Percentiles rank a stretch among this genome's conserved stretches.
Evolutionary conservation across 805 yeast genomes (phyloP).

Genomic region (Ogataea pilisensis): DNA sequence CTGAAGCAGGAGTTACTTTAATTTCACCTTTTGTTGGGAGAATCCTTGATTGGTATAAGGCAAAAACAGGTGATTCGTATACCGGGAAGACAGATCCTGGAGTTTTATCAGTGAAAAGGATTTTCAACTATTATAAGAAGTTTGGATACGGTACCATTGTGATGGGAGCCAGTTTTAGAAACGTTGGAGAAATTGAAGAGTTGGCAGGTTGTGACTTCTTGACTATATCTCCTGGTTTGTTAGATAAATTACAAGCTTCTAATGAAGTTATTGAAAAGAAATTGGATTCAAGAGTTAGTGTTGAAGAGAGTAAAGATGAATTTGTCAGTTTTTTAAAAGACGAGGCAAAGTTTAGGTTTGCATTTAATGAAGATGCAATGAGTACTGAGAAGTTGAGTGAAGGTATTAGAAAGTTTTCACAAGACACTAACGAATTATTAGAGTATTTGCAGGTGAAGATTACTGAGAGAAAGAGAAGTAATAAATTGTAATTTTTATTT

Average conservation of each 20-base stretch:
- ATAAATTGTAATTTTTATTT: conserved; percentile 5
- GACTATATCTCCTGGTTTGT: conserved; percentile 88
- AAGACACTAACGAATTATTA: conserved; percentile 14
- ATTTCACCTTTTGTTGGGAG: conserved; percentile 99
- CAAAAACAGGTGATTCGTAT: conserved; percentile 82
- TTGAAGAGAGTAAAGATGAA: conserved; percentile 48
- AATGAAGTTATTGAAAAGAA: too few species aligned
- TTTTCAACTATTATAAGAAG: conserved; percentile 97
- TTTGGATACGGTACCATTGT: conserved; percentile 93
- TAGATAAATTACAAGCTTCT: conserved; percentile 83
- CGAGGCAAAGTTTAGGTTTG: conserved; percentile 85
- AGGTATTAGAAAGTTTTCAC: conserved; percentile 93
- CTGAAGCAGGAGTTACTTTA: conserved; percentile 93
- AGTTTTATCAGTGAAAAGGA: conserved; percentile 80
- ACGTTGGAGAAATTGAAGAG: conserved; percentile 88
- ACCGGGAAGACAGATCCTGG: conserved; percentile 86
- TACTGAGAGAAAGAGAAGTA: conserved; percentile 8
- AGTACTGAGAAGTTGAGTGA: conserved; percentile 96
- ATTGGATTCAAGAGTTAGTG: too few species aligned
- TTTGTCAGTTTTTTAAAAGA: conserved; percentile 78
- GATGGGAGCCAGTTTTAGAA: conserved; percentile 99
- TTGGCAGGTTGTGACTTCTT: conserved; percentile 95
- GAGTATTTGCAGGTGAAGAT: conserved; percentile 8
- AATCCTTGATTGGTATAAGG: conserved; percentile 97
- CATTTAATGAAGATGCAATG: conserved; percentile 94